These are phyloP conservation scores for Helicosporidium sp. DNA, from an alignment of 139 green algal species.

Conservation along the genomic window DNA sequence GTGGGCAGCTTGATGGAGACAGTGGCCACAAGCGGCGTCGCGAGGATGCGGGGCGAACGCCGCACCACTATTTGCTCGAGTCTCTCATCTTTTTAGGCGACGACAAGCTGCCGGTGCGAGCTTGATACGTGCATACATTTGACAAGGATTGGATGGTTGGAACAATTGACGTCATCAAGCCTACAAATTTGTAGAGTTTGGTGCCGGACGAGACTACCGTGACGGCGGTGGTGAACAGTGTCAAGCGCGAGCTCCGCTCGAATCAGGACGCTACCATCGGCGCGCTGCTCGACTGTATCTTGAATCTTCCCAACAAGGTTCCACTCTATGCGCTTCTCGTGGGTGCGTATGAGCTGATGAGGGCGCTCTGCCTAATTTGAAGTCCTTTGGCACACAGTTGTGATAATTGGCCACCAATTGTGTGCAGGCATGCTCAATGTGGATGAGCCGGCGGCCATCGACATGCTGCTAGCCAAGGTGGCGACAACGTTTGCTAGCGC, in stretches of 20 bases:
- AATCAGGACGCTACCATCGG: conserved; percentile 7
- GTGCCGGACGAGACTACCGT: not conserved
- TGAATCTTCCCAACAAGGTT: conserved; percentile 46
- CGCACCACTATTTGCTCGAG: too few relatives aligned
- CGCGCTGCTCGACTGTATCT: conserved; percentile 41
- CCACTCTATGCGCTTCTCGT: conserved; percentile 48
- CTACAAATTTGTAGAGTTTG: too few relatives aligned
- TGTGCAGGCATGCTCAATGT: conserved; percentile 27
- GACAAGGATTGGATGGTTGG: not conserved
- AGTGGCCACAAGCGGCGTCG: too few relatives aligned
- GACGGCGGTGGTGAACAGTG: conserved; percentile 3
- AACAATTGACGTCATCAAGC: not conserved
- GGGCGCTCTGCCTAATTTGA: conserved; percentile 8
- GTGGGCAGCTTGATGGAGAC: too few relatives aligned
- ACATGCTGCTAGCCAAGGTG: conserved; percentile 8
- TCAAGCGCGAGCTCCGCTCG: conserved; percentile 1
- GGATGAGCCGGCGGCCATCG: conserved; percentile 23
- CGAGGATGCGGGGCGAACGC: too few relatives aligned
- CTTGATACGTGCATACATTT: too few relatives aligned
- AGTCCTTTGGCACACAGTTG: conserved; percentile 16
- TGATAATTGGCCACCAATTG: not conserved
- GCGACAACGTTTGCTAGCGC: too few relatives aligned
- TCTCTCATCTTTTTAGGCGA: too few relatives aligned
- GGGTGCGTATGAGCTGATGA: conserved; percentile 21
- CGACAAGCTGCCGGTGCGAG: too few relatives aligned